Evolutionary conservation across 2,329 filamentous ascomycete species (phyloP).

Genomic region (Talaromyces sp.): DNA sequence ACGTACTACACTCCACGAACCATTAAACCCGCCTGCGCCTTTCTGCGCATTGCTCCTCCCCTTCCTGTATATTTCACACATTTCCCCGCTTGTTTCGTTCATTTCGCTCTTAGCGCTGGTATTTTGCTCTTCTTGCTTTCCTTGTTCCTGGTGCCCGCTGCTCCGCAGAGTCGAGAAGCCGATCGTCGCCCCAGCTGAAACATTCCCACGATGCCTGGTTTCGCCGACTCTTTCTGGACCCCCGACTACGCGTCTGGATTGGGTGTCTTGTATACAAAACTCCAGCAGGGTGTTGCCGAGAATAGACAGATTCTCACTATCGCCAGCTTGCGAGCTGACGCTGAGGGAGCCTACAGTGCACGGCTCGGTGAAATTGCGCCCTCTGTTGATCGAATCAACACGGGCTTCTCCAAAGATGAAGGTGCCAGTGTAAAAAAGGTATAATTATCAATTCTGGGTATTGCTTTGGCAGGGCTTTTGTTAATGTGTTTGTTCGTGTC

Average conservation of each 20-base stretch:
- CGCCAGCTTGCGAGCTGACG: constrained; percentile 89
- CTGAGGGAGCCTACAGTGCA: constrained; percentile 83
- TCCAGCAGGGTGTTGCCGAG: constrained; percentile 92
- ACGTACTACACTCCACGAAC: background rate
- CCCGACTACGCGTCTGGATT: constrained; percentile 94
- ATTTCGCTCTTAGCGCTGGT: constrained; percentile 1
- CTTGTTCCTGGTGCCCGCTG: background rate
- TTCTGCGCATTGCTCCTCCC: background rate
- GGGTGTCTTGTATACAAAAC: constrained; percentile 90
- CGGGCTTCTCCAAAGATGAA: constrained; percentile 86
- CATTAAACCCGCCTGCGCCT: background rate
- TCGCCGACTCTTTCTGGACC: constrained; percentile 97
- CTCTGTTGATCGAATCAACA: constrained; percentile 72
- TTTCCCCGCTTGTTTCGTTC: background rate
- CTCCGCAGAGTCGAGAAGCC: background rate
- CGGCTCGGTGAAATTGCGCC: constrained; percentile 76
- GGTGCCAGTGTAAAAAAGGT: constrained; percentile 95
- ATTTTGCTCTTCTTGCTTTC: background rate
- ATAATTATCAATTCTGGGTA: constrained; percentile 13
- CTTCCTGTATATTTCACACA: background rate
- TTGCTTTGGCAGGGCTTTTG: background rate
- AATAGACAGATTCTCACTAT: constrained; percentile 91
- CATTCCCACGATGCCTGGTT: constrained; percentile 66
- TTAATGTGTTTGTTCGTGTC: background rate
- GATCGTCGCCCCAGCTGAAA: background rate